phyloP scores from a whole-genome alignment of 1,284 basidiomycete species.

The Lentinula novae-zelandiae region DNA sequence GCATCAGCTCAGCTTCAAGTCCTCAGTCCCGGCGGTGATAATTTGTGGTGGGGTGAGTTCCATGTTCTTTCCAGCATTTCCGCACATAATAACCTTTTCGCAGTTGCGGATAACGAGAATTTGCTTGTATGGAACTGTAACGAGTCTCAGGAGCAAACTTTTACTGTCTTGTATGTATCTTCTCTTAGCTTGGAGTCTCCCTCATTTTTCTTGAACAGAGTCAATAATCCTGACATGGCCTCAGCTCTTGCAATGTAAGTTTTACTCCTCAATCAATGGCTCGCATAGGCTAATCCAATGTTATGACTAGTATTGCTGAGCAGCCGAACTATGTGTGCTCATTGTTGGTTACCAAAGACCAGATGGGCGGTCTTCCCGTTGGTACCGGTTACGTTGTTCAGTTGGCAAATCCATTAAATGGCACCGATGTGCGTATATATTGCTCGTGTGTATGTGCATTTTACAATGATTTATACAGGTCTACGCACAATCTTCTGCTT shows the following conservation, averaged over 20 bases:
- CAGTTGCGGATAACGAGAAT: slow-evolving; percentile 33
- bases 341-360: slow-evolving; percentile 44
- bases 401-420: slow-evolving; percentile 57
- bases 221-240: slow-evolving; percentile 37
- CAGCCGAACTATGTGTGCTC: slow-evolving; percentile 61
- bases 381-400: slow-evolving; percentile 53
- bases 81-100: not conserved
- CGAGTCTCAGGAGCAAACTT: slow-evolving; percentile 29
- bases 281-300: not conserved
- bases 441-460: not conserved
- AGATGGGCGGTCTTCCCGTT: slow-evolving; percentile 33
- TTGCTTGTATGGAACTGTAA: slow-evolving; percentile 39
- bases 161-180: slow-evolving; percentile 39
- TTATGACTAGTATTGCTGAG: slow-evolving; percentile 32
- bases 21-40: slow-evolving; percentile 7
- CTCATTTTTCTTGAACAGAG: slow-evolving; percentile 21
- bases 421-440: slow-evolving; percentile 41
- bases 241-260: slow-evolving; percentile 26
- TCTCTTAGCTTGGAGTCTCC: not conserved
- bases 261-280: not conserved
- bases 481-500: slow-evolving; percentile 55
- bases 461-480: slow-evolving; percentile 36
- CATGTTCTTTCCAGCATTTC: not conserved
- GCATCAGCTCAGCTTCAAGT: slow-evolving; percentile 27
- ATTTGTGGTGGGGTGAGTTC: slow-evolving; percentile 46